These are phyloP conservation scores for Melaleuca quinquenervia DNA, from an alignment of 345 rosid species.

Conservation along the genomic window DNA sequence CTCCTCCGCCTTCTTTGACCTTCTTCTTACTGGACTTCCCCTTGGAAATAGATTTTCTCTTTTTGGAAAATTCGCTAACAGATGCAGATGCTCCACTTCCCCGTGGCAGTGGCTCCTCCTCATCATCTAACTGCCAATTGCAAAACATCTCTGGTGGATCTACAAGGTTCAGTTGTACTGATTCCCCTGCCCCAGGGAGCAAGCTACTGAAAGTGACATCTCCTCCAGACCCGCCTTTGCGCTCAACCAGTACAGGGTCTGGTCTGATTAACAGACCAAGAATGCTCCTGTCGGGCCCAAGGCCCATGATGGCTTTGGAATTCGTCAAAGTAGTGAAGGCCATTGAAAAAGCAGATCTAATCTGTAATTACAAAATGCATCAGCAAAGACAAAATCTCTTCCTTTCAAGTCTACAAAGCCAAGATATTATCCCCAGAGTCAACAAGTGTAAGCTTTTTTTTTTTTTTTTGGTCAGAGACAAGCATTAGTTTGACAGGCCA, in stretches of 20 bases:
- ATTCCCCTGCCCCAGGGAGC: slow-evolving; percentile 87
- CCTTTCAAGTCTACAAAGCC: background rate
- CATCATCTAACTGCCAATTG: slow-evolving; percentile 66
- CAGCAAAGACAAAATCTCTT: background rate
- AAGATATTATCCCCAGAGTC: background rate
- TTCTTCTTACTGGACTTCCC: slow-evolving; percentile 31
- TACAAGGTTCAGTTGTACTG: slow-evolving; percentile 17
- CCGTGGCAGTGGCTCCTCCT: slow-evolving; percentile 63
- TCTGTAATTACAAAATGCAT: slow-evolving; percentile 26
- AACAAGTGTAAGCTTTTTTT: background rate
- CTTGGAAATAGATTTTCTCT: slow-evolving; percentile 36
- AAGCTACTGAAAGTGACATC: slow-evolving; percentile 56
- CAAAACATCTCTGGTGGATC: slow-evolving; percentile 40
- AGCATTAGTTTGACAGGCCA: background rate
- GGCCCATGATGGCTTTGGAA: slow-evolving; percentile 36
- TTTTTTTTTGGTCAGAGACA: background rate
- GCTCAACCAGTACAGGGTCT: slow-evolving; percentile 54
- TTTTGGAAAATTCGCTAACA: slow-evolving; percentile 30
- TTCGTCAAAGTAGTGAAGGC: slow-evolving; percentile 70
- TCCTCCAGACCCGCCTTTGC: slow-evolving; percentile 70
- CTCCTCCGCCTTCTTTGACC: slow-evolving; percentile 12
- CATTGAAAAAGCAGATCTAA: slow-evolving; percentile 87
- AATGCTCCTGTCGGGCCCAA: slow-evolving; percentile 73
- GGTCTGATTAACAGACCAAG: slow-evolving; percentile 90
- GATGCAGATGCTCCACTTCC: slow-evolving; percentile 25